These are phyloP conservation scores for Candida orba DNA, from an alignment of 805 yeast species.

Conservation along the genomic window DNA sequence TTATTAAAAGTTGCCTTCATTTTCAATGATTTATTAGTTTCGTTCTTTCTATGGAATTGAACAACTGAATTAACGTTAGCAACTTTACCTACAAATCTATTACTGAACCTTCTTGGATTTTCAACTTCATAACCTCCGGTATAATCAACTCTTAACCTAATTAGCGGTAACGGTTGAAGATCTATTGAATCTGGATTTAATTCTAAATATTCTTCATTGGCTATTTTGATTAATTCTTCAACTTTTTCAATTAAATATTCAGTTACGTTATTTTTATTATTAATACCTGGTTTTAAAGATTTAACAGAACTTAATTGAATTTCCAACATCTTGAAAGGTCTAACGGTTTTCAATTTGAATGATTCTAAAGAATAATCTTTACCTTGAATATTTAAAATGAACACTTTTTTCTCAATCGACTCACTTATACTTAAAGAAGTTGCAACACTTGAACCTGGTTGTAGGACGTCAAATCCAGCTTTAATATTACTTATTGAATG, in stretches of 20 bases:
- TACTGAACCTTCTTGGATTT: slow-evolving; percentile 82
- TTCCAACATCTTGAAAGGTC: slow-evolving; percentile 77
- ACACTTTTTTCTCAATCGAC: slow-evolving; percentile 65
- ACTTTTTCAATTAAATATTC: slow-evolving; percentile 56
- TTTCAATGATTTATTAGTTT: slow-evolving; percentile 2
- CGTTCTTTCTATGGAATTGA: slow-evolving; percentile 52
- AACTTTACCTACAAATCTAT: slow-evolving; percentile 80
- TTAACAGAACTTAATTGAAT: slow-evolving; percentile 45
- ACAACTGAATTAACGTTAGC: slow-evolving; percentile 90
- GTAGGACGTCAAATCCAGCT: slow-evolving; percentile 69
- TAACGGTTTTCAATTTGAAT: slow-evolving; percentile 57
- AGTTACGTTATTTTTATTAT: slow-evolving; percentile 54
- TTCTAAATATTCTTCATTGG: slow-evolving; percentile 41
- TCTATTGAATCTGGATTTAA: slow-evolving; percentile 27
- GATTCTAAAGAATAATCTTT: slow-evolving; percentile 50
- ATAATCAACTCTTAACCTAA: slow-evolving; percentile 81
- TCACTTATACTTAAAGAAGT: slow-evolving; percentile 87
- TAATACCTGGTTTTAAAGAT: slow-evolving; percentile 51
- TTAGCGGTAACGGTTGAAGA: slow-evolving; percentile 64
- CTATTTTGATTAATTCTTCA: slow-evolving; percentile 56
- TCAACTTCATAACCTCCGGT: slow-evolving; percentile 89
- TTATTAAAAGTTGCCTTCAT: slow-evolving; percentile 6
- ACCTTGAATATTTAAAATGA: slow-evolving; percentile 59
- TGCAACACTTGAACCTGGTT: slow-evolving; percentile 92
- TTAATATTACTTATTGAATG: slow-evolving; percentile 47